Conservation (phyloP, 495 filamentous ascomycete species). For the Aspergillus diversus region DNA sequence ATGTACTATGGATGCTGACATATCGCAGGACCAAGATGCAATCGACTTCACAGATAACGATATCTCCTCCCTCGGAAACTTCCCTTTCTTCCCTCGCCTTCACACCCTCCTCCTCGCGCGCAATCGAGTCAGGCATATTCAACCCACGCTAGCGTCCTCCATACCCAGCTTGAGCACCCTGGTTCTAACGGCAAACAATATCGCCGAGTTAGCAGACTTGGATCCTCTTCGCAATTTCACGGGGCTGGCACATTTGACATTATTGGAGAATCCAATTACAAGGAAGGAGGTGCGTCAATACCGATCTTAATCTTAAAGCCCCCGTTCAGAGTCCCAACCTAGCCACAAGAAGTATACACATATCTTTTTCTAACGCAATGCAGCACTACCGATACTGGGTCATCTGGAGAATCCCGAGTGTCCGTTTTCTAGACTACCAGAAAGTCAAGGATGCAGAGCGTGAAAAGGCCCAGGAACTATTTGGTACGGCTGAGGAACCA, state of each 20-base stretch:
- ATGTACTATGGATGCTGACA: slow-evolving; percentile 13
- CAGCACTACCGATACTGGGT: slow-evolving; percentile 93
- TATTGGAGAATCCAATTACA: slow-evolving; percentile 87
- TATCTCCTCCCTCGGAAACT: slow-evolving; percentile 84
- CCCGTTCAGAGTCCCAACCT: no score
- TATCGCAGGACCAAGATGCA: slow-evolving; percentile 73
- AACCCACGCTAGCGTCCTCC: slow-evolving; percentile 68
- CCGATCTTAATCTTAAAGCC: background rate
- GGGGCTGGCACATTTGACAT: slow-evolving; percentile 73
- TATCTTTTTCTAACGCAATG: background rate
- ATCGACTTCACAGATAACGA: slow-evolving; percentile 99
- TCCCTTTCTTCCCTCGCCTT: slow-evolving; percentile 89
- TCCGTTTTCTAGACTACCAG: slow-evolving; percentile 91
- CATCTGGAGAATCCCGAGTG: slow-evolving; percentile 79
- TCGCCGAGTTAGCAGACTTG: slow-evolving; percentile 81
- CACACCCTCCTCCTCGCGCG: slow-evolving; percentile 84
- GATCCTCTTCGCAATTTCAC: slow-evolving; percentile 75
- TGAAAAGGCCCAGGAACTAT: slow-evolving; percentile 71
- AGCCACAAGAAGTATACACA: no score
- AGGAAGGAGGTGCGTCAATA: slow-evolving; percentile 74
- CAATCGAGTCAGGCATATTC: slow-evolving; percentile 83
- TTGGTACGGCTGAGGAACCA: slow-evolving; percentile 76
- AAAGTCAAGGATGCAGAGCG: slow-evolving; percentile 90
- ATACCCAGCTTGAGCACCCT: slow-evolving; percentile 79
- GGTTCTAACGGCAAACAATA: slow-evolving; percentile 75